These are phyloP conservation scores for Exophiala oligosperma DNA, from an alignment of 2,329 filamentous ascomycete species.

Conservation along the genomic window DNA sequence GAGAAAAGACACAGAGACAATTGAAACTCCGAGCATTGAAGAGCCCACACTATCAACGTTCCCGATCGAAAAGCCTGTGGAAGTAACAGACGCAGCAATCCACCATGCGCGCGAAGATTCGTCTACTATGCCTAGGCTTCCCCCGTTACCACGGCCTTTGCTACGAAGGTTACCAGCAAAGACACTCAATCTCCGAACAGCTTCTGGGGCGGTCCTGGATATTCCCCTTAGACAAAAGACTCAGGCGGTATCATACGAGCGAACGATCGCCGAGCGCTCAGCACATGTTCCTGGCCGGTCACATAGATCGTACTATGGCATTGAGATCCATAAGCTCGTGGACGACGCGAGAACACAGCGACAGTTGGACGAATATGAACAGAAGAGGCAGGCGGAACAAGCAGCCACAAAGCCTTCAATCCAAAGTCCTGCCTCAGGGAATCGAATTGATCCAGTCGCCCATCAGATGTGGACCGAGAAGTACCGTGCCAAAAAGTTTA, in stretches of 20 bases:
- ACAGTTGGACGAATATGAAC: slow-evolving; percentile 36
- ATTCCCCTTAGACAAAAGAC: slow-evolving; percentile 41
- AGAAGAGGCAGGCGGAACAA: slow-evolving; percentile 29
- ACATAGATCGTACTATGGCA: slow-evolving; percentile 76
- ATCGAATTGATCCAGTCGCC: slow-evolving; percentile 38
- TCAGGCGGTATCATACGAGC: slow-evolving; percentile 49
- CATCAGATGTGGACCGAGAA: slow-evolving; percentile 86
- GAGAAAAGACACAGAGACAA: not conserved
- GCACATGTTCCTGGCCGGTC: slow-evolving; percentile 53
- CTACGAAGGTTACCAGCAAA: slow-evolving; percentile 16
- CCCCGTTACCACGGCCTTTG: slow-evolving; percentile 17
- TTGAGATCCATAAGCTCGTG: slow-evolving; percentile 84
- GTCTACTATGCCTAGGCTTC: slow-evolving; percentile 4
- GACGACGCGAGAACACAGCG: slow-evolving; percentile 65
- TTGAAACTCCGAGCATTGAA: not conserved
- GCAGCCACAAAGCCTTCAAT: slow-evolving; percentile 28
- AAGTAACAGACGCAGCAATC: not conserved
- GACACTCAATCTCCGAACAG: slow-evolving; percentile 44
- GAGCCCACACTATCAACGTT: slow-evolving; percentile 1
- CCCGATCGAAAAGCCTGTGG: not conserved
- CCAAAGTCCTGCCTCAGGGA: slow-evolving; percentile 28
- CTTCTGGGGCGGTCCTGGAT: slow-evolving; percentile 49
- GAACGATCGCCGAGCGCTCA: slow-evolving; percentile 56
- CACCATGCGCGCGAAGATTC: not conserved
- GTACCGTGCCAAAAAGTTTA: slow-evolving; percentile 87